These are phyloP conservation scores for Pythium plurisporium DNA, from an alignment of 352 stramenopile genomes.

Conservation along the genomic window DNA sequence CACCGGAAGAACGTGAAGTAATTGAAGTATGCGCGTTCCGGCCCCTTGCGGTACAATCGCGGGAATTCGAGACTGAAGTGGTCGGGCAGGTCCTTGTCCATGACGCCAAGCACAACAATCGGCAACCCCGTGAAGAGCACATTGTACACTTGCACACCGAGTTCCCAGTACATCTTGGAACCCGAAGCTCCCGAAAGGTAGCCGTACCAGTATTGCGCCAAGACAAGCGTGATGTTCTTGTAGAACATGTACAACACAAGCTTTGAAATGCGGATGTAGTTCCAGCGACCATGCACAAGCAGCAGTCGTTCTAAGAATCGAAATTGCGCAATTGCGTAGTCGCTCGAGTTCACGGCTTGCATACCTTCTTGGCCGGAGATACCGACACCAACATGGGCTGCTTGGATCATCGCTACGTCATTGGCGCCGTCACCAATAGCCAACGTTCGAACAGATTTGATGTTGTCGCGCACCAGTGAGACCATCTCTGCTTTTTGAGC, in stretches of 20 bases:
- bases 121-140: constrained; percentile 93
- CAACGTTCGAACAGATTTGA: constrained; percentile 76
- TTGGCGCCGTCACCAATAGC: constrained; percentile 90
- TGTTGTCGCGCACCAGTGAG: constrained; percentile 91
- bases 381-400: constrained; percentile 85
- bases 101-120: constrained; percentile 83
- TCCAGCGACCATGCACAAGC: constrained; percentile 80
- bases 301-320: constrained; percentile 72
- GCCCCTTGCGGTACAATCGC: not conserved
- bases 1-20: not conserved
- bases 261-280: constrained; percentile 81
- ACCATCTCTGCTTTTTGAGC: constrained; percentile 98
- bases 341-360: constrained; percentile 90
- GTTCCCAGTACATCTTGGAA: constrained; percentile 79
- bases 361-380: constrained; percentile 98
- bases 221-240: constrained; percentile 90
- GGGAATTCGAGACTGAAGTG: too few relatives aligned
- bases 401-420: constrained; percentile 90
- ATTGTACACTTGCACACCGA: constrained; percentile 93
- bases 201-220: constrained; percentile 90
- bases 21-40: too few relatives aligned
- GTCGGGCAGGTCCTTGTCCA: constrained; percentile 79
- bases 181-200: constrained; percentile 90
- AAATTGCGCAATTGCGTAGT: constrained; percentile 84
- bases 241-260: constrained; percentile 91